phyloP scores from a whole-genome alignment of 106 monocot genomes.

The Alisma plantagoaquatica region DNA sequence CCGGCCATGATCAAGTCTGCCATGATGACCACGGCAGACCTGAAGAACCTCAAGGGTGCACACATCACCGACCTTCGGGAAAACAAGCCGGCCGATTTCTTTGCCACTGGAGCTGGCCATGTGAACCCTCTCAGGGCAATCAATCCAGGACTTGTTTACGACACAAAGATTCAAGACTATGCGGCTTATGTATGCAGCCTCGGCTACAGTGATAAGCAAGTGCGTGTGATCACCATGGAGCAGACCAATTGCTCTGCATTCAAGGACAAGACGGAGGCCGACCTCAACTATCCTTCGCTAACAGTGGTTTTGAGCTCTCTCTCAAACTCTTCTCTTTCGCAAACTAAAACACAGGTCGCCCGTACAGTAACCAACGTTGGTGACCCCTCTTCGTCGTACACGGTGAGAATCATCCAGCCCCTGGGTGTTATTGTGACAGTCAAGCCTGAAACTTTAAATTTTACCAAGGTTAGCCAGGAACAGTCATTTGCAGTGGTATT shows the following conservation, averaged over 20 bases:
- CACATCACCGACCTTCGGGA: slow-evolving; percentile 16
- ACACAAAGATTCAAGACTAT: slow-evolving; percentile 22
- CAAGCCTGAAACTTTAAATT: slow-evolving; percentile 11
- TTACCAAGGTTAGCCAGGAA: slow-evolving; percentile 8
- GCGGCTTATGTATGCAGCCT: slow-evolving; percentile 35
- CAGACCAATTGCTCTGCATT: slow-evolving; percentile 3
- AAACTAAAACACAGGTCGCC: neutral
- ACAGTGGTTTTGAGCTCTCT: neutral
- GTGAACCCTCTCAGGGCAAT: slow-evolving; percentile 37
- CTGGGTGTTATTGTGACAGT: slow-evolving; percentile 6
- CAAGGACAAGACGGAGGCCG: slow-evolving; percentile 4
- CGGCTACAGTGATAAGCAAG: neutral
- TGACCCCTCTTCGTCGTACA: slow-evolving; percentile 2
- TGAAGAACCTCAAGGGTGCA: neutral
- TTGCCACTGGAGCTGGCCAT: slow-evolving; percentile 36
- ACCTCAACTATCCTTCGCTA: slow-evolving; percentile 43
- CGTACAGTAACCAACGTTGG: slow-evolving; percentile 29
- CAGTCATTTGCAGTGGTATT: slow-evolving; percentile 15
- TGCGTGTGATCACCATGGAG: slow-evolving; percentile 4
- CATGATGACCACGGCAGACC: slow-evolving; percentile 38
- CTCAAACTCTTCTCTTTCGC: neutral
- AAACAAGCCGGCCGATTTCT: slow-evolving; percentile 7
- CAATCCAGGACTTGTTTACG: slow-evolving; percentile 46
- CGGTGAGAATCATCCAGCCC: slow-evolving; percentile 1
- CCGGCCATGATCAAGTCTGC: slow-evolving; percentile 51